phyloP scores from a whole-genome alignment of 2,329 filamentous ascomycete species.

The Alternaria brassicicola region DNA sequence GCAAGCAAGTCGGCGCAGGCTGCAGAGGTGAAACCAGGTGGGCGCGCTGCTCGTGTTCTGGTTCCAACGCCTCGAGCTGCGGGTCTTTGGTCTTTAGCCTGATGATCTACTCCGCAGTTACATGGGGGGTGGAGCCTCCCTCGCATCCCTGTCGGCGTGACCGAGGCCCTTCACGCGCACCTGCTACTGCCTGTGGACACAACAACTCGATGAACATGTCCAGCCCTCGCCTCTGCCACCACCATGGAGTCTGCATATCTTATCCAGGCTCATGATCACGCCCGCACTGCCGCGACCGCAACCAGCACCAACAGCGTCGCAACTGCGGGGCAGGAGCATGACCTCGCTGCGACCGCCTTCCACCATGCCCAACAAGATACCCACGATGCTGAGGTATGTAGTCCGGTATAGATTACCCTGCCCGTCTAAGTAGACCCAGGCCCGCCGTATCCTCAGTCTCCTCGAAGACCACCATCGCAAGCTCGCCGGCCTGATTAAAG shows the following conservation, averaged over 20 bases:
- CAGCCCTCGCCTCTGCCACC: not conserved
- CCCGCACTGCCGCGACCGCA: constrained; percentile 79
- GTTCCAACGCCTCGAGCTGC: constrained; percentile 8
- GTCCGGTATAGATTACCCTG: constrained; percentile 22
- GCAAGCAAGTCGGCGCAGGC: constrained; percentile 1
- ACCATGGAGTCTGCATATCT: constrained; percentile 73
- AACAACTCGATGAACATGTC: constrained; percentile 10
- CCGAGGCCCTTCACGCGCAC: constrained; percentile 6
- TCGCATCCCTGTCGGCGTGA: constrained; percentile 5
- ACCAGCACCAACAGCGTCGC: constrained; percentile 72
- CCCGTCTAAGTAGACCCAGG: constrained; percentile 55
- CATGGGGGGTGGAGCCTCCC: constrained; percentile 8
- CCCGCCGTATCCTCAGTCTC: constrained; percentile 79
- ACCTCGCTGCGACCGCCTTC: constrained; percentile 86
- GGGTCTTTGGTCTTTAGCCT: constrained; percentile 4
- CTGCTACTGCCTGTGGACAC: not conserved
- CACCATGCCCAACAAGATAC: constrained; percentile 79
- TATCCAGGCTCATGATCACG: constrained; percentile 84
- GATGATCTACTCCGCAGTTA: constrained; percentile 7
- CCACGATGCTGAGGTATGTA: constrained; percentile 60
- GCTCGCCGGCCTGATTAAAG: constrained; percentile 80
- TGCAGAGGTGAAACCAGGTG: constrained; percentile 12
- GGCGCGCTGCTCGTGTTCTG: not conserved
- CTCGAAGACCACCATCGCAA: constrained; percentile 87
- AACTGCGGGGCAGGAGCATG: constrained; percentile 85